Base-by-base conservation (phyloP, 257 asterid species). In the Fraxinus anomala region DNA sequence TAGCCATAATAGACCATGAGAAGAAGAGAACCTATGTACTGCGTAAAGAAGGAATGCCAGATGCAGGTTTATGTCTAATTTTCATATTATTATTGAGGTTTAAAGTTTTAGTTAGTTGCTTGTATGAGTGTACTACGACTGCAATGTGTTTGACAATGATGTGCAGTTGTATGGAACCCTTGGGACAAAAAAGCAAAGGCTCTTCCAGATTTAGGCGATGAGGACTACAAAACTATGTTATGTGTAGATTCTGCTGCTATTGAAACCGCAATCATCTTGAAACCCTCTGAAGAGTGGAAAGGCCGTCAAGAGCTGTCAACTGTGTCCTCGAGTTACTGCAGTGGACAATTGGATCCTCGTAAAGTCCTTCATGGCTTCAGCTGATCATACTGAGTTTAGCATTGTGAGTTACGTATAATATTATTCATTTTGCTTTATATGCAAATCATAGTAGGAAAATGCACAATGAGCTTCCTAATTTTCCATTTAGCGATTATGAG, bases 151-250 rank as follows among this genome's bases (percentile, higher is more conserved):
- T 80, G 54, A 51, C 70, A n/a, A 49, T 83, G 49, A 30, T 71
- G 26, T 80, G 81, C 90, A 92, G 97, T 83, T 82, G 87, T 92
- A 68, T 91, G 97, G 97, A 92, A 92, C 83, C 97, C 97, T 74
- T 92, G 97, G 96, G 97, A 92, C 87, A 92, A 91, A 85, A 89
- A 85, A 77, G 88, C 94, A n/a, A 91, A 92, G 89, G 80, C 96
- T 77, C 87, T 91, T 71, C 88, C 91, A 2, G 96, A 92, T 87
- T 77, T 92, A 47, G 94, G 97, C 0, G 94, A 85, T 74, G 93
- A 83, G 40, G 94, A 90, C 78, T 92, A 88, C 86, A 90, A 90
- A 83, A 83, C 70, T 24, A 90, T 90, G 96, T 69, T 90, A 9
- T 88, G 92, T 66, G 88, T 92, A 49, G 94, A 90, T 81, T 90